Conservation (phyloP, 768 basidiomycete genomes). For the Pulveroboletus sp. region DNA sequence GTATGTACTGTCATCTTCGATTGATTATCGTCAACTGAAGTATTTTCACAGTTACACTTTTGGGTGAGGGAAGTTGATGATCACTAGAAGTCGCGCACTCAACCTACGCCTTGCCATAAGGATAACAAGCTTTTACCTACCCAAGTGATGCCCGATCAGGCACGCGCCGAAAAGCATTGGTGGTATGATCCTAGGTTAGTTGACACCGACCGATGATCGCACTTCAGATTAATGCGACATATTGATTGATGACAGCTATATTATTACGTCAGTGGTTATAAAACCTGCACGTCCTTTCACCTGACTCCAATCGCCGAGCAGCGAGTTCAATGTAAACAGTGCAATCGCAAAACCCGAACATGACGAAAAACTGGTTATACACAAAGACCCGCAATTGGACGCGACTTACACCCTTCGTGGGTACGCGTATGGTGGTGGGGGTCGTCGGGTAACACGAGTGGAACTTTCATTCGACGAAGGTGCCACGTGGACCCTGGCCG, state of each 20-base stretch:
- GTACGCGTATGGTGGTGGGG: constrained; percentile 63
- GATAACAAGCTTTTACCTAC: constrained; percentile 65
- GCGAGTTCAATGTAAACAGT: constrained; percentile 58
- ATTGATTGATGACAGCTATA: constrained; percentile 22
- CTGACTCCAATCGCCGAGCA: constrained; percentile 36
- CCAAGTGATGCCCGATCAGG: constrained; percentile 47
- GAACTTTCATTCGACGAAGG: constrained; percentile 57
- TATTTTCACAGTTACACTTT: constrained; percentile 32
- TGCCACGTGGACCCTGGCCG: constrained; percentile 42
- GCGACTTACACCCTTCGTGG: constrained; percentile 42
- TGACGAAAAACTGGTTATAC: constrained; percentile 38
- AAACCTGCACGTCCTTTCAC: neutral
- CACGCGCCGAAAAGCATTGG: constrained; percentile 48
- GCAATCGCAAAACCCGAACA: constrained; percentile 55
- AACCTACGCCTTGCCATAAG: constrained; percentile 6
- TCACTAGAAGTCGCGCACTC: neutral
- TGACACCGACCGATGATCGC: neutral
- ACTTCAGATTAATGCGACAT: neutral
- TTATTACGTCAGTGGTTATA: constrained; percentile 30
- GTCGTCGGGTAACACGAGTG: constrained; percentile 52
- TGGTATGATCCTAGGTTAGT: constrained; percentile 48
- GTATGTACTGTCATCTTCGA: constrained; percentile 23
- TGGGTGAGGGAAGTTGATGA: constrained; percentile 22
- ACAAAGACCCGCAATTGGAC: constrained; percentile 3
- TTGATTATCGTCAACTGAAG: no score